phyloP scores from a whole-genome alignment of 805 yeast species.

The Starmerella riodocensis region DNA sequence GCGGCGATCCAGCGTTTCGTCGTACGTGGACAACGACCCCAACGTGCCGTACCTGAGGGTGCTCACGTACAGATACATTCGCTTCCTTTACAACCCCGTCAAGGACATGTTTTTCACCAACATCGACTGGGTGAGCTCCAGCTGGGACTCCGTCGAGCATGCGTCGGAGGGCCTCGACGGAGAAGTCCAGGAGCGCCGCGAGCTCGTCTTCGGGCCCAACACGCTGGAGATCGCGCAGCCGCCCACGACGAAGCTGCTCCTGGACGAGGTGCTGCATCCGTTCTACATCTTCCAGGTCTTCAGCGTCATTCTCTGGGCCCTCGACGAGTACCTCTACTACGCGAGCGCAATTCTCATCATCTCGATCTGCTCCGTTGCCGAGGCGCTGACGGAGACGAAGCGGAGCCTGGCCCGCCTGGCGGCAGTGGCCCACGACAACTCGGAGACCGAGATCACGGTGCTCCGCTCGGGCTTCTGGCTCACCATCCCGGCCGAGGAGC shows the following conservation, averaged over 20 bases:
- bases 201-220: conserved; percentile 64
- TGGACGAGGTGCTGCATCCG: conserved; percentile 88
- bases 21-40: conserved; percentile 40
- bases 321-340: conserved; percentile 85
- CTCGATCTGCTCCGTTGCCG: conserved; percentile 63
- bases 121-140: conserved; percentile 70
- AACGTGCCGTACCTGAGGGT: conserved; percentile 54
- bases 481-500: conserved; percentile 55
- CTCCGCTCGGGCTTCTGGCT: conserved; percentile 92
- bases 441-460: conserved; percentile 72
- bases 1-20: conserved; percentile 5
- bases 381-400: conserved; percentile 77
- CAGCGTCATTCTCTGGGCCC: conserved; percentile 79
- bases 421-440: conserved; percentile 45
- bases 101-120: conserved; percentile 78
- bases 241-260: conserved; percentile 45
- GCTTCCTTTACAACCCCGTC: conserved; percentile 68
- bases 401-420: conserved; percentile 57
- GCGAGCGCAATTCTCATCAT: conserved; percentile 85
- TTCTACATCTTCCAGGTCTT: conserved; percentile 90
- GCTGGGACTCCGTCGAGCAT: conserved; percentile 53
- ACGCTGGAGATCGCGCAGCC: conserved; percentile 65
- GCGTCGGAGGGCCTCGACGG: conserved; percentile 53
- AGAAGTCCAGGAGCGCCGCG: conserved; percentile 53
- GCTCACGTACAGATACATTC: conserved; percentile 73